Evolutionary conservation across 2,329 filamentous ascomycete species (phyloP), one percentile per base, ranked within the genome.

Genomic region (Magnaporthiopsis poae): DNA sequence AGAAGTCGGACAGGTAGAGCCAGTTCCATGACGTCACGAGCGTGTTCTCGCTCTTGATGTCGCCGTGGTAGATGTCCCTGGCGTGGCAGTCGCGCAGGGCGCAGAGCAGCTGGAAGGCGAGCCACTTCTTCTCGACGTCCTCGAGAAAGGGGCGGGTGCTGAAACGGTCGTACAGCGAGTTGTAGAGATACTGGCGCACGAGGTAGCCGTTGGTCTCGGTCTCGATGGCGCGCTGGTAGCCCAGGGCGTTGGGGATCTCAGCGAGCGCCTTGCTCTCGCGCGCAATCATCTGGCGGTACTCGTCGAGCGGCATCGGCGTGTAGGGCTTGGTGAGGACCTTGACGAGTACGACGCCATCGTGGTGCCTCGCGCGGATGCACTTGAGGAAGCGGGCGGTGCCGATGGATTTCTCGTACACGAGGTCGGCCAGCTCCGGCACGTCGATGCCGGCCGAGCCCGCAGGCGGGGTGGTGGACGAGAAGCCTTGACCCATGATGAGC

Each of bases 21-120:
- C 96, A 99, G 79, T 98, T 97, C 95, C 95, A 99, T 8, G 95
- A 98, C 0, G 95, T 99, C 64, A 99, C 94, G 63, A 99, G 81
- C 52, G 96, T 87, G 73, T 99, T 99, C 77, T 99, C 94, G 1
- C 94, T 95, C 81, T 99, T 99, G 80, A 99, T 98, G 74, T 99
- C 96, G 67, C 95, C 96, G 75, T 99, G 95, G 75, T 93, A 98
- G 65, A 99, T 84, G 72, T 96, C 91, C 62, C 90, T 85, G 35
- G 90, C 84, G 76, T 99, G 95, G 72, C 92, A 97, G 77, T 99
- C 96, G 67, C 93, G 88, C 67, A 99, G 81, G 2, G 91, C 93
- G 76, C 92, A 97, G 13, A 99, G 84, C 2, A 99, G 84, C 79
- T 99, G 95, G 73, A 96, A 99, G 0, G 94, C 91, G 64, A 99